A percentile compares a stretch with the other conserved stretches of the same genome.
These are phyloP conservation scores for Ascochyta pisi DNA, from an alignment of 2,329 filamentous ascomycete species.

Conservation along the genomic window DNA sequence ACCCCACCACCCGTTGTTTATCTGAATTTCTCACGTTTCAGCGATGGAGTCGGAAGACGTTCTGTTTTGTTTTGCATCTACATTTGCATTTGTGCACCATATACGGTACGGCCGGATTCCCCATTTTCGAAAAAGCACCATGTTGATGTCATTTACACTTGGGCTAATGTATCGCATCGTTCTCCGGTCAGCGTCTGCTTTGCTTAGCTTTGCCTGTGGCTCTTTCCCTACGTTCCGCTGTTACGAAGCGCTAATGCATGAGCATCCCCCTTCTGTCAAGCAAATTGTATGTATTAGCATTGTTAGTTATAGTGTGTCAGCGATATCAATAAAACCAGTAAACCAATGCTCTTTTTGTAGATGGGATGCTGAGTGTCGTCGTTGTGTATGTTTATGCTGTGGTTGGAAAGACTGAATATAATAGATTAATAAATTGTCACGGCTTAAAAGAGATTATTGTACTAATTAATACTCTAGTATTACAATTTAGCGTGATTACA, in stretches of 20 bases:
- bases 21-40: neutral
- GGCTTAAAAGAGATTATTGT: no score
- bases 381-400: neutral
- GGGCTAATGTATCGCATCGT: neutral
- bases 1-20: neutral
- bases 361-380: neutral
- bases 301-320: no score
- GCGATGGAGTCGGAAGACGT: neutral
- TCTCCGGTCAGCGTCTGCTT: neutral
- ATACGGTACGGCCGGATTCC: neutral
- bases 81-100: neutral
- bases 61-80: neutral
- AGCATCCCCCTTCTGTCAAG: no score
- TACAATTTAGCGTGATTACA: no score
- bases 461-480: no score
- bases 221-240: no score
- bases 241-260: no score
- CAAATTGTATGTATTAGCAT: no score
- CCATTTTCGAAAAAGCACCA: neutral
- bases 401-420: neutral
- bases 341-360: no score
- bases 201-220: no score
- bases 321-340: no score
- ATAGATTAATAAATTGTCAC: no score
- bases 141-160: neutral